Conservation (phyloP, 495 filamentous ascomycete genomes). For the Ramalina peruviana region DNA sequence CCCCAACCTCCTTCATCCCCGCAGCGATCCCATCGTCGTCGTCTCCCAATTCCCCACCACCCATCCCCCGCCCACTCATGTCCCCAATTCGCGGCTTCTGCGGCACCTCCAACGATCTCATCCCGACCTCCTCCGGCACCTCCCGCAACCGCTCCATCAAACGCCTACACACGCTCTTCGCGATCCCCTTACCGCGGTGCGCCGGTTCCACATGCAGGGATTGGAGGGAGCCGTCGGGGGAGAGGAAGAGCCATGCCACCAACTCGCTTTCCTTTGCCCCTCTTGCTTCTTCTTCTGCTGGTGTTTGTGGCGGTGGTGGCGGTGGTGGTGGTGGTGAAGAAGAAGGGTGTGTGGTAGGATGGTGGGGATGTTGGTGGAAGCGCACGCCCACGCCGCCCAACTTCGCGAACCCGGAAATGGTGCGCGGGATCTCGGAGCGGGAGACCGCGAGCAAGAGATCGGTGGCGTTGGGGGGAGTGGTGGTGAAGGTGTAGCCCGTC, state of each 20-base stretch:
- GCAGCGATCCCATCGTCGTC: slow-evolving; percentile 11
- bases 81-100: background rate
- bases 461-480: background rate
- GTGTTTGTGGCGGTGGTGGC: background rate
- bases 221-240: slow-evolving; percentile 31
- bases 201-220: slow-evolving; percentile 36
- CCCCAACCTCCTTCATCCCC: slow-evolving; percentile 7
- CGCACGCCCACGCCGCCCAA: background rate
- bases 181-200: slow-evolving; percentile 33
- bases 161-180: slow-evolving; percentile 24
- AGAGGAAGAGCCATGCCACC: slow-evolving; percentile 23
- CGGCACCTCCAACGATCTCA: background rate
- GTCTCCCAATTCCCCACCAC: slow-evolving; percentile 1
- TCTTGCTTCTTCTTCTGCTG: background rate
- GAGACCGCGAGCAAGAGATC: background rate
- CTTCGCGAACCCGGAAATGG: background rate
- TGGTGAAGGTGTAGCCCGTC: background rate
- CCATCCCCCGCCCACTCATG: slow-evolving; percentile 7
- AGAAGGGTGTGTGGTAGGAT: background rate
- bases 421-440: slow-evolving; percentile 1
- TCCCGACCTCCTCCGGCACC: slow-evolving; percentile 10
- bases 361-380: background rate
- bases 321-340: background rate
- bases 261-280: background rate
- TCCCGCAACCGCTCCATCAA: slow-evolving; percentile 9